Conservation (phyloP, 73 alveolate species). For the Effrenium voratum region DNA sequence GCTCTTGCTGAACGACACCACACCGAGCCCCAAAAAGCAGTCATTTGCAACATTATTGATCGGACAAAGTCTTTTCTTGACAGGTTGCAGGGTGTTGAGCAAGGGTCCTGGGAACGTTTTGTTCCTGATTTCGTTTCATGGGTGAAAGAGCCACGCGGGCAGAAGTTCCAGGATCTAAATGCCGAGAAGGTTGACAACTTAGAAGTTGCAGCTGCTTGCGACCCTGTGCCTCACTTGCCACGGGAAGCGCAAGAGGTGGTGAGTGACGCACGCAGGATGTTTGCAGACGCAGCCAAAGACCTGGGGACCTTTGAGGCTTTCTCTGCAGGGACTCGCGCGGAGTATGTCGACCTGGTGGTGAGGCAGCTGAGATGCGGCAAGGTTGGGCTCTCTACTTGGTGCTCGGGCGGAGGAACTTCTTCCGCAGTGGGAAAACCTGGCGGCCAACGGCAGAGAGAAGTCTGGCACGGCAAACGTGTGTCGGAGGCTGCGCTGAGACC, state of each 20-base stretch:
- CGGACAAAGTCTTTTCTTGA: not conserved
- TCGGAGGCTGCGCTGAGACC: not conserved
- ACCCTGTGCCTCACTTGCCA: constrained; percentile 24
- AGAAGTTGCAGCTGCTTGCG: not conserved
- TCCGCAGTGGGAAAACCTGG: constrained; percentile 37
- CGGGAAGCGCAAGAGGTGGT: not conserved
- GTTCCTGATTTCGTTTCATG: constrained; percentile 15
- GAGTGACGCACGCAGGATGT: not conserved
- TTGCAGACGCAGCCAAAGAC: not conserved
- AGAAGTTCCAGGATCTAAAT: not conserved
- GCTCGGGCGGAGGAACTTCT: constrained; percentile 1
- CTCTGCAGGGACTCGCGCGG: not conserved
- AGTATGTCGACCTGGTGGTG: not conserved
- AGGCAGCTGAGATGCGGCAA: constrained; percentile 45
- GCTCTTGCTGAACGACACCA: not conserved
- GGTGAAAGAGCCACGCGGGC: not conserved
- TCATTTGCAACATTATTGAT: not conserved
- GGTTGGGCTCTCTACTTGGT: not conserved
- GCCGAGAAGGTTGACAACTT: constrained; percentile 37
- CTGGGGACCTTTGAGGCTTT: not conserved
- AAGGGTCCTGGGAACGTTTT: constrained; percentile 13
- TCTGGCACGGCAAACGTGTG: constrained; percentile 31
- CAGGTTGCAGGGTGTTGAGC: not conserved
- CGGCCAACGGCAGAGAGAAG: constrained; percentile 6
- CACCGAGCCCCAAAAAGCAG: not conserved